Percentiles rank a stretch among this genome's conserved stretches.
These are phyloP conservation scores for Erysimum pusillum DNA, from an alignment of 441 rosid genomes.

Conservation along the genomic window DNA sequence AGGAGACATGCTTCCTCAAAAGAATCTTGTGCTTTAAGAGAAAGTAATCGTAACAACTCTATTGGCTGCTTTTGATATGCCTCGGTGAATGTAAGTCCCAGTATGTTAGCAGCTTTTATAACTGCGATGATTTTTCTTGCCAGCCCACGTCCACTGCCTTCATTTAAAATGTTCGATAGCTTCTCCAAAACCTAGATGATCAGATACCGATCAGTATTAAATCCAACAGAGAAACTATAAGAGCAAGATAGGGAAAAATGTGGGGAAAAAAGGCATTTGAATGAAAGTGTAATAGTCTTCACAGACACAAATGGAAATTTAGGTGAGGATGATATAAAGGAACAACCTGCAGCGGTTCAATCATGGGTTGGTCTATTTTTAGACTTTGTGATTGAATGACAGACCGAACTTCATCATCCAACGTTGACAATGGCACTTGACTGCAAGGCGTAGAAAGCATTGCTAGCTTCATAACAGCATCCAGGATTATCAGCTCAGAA, in stretches of 20 bases:
- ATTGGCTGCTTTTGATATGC: conserved; percentile 92
- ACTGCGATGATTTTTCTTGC: conserved; percentile 89
- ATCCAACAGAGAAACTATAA: conserved; percentile 19
- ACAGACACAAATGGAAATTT: conserved; percentile 21
- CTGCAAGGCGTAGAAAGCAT: conserved; percentile 68
- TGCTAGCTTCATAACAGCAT: conserved; percentile 90
- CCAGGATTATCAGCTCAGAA: conserved; percentile 79
- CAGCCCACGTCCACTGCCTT: conserved; percentile 91
- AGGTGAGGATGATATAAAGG: conserved; percentile 27
- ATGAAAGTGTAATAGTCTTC: conserved; percentile 26
- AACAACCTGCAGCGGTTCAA: conserved; percentile 83
- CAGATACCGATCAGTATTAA: conserved; percentile 27
- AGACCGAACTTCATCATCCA: conserved; percentile 75
- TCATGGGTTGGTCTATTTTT: conserved; percentile 51
- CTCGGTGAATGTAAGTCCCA: conserved; percentile 90
- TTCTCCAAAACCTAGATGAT: conserved; percentile 78
- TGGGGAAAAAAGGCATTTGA: not conserved
- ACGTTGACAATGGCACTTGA: conserved; percentile 55
- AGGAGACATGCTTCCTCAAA: conserved; percentile 89
- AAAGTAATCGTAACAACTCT: conserved; percentile 92
- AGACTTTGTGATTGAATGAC: conserved; percentile 66
- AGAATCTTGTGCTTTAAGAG: conserved; percentile 99
- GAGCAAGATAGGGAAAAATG: conserved; percentile 5
- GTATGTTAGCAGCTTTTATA: conserved; percentile 85
- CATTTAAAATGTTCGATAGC: conserved; percentile 69